Conservation (phyloP, 129 eudicot genomes). For the Escallonia herrerae region DNA sequence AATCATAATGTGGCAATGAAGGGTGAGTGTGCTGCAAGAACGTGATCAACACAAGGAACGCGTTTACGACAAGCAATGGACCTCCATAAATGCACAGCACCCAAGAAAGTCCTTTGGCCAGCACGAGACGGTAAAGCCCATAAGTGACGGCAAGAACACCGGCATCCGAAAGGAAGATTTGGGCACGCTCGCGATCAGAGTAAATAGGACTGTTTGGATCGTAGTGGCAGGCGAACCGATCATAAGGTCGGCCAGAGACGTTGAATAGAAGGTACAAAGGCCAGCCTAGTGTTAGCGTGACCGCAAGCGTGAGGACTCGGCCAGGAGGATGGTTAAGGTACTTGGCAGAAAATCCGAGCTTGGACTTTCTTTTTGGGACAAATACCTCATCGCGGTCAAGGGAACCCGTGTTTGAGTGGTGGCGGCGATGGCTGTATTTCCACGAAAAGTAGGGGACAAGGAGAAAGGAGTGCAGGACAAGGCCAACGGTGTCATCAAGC, state of each 20-base stretch:
- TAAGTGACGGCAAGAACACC: slow-evolving; percentile 33
- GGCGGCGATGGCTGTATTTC: slow-evolving; percentile 67
- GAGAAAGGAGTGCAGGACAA: slow-evolving; percentile 46
- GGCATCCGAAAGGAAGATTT: slow-evolving; percentile 45
- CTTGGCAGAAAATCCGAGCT: slow-evolving; percentile 25
- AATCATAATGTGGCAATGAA: slow-evolving; percentile 55
- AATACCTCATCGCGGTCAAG: slow-evolving; percentile 59
- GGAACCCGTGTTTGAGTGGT: slow-evolving; percentile 69
- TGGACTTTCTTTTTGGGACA: slow-evolving; percentile 38
- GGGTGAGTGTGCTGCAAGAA: slow-evolving; percentile 64
- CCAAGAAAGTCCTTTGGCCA: slow-evolving; percentile 44
- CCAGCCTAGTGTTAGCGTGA: slow-evolving; percentile 60
- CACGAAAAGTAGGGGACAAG: slow-evolving; percentile 62
- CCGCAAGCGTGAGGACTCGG: slow-evolving; percentile 35
- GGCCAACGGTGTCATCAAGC: slow-evolving; percentile 69
- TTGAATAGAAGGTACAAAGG: slow-evolving; percentile 57
- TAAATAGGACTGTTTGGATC: slow-evolving; percentile 58
- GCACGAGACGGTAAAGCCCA: slow-evolving; percentile 31
- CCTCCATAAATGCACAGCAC: slow-evolving; percentile 40
- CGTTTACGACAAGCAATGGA: slow-evolving; percentile 50
- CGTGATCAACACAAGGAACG: slow-evolving; percentile 49
- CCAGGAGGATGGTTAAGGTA: slow-evolving; percentile 62
- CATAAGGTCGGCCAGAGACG: slow-evolving; percentile 52
- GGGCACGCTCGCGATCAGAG: slow-evolving; percentile 57
- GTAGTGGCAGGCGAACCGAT: slow-evolving; percentile 54